These are phyloP conservation scores for Stagonosporopsis cucurbitacearum DNA, from an alignment of 2,329 filamentous ascomycete genomes.

Conservation along the genomic window DNA sequence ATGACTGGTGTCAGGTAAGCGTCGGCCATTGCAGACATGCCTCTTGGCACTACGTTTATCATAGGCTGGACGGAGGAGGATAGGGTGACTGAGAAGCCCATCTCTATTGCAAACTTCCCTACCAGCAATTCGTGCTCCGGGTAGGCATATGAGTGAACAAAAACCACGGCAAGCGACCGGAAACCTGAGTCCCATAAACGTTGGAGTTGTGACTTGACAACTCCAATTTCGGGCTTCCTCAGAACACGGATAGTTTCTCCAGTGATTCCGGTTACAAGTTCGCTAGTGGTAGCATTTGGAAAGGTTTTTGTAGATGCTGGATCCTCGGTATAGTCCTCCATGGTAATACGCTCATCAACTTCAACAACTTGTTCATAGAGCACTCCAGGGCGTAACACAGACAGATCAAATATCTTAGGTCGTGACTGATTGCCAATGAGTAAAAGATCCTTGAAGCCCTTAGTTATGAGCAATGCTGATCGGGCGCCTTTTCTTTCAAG, in stretches of 20 bases:
- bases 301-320: too few relatives aligned
- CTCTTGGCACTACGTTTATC: constrained; percentile 33
- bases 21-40: constrained; percentile 34
- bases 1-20: constrained; percentile 38
- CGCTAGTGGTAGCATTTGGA: too few relatives aligned
- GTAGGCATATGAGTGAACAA: constrained; percentile 44
- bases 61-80: constrained; percentile 34
- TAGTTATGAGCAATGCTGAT: constrained; percentile 35
- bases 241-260: too few relatives aligned
- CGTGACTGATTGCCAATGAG: constrained; percentile 44
- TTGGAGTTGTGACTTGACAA: constrained; percentile 1
- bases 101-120: constrained; percentile 10
- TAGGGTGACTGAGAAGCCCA: constrained; percentile 40
- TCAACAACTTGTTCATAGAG: constrained; percentile 25
- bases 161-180: constrained; percentile 46
- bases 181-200: constrained; percentile 43
- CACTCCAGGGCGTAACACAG: constrained; percentile 24
- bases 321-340: too few relatives aligned
- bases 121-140: constrained; percentile 37
- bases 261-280: too few relatives aligned
- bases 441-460: constrained; percentile 40
- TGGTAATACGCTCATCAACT: too few relatives aligned
- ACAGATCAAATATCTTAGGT: constrained; percentile 39
- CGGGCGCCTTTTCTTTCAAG: constrained; percentile 40
- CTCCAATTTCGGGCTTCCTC: constrained; percentile 21